These are phyloP conservation scores for Penicillium sp. DNA, from an alignment of 2,329 filamentous ascomycete genomes.

Conservation along the genomic window DNA sequence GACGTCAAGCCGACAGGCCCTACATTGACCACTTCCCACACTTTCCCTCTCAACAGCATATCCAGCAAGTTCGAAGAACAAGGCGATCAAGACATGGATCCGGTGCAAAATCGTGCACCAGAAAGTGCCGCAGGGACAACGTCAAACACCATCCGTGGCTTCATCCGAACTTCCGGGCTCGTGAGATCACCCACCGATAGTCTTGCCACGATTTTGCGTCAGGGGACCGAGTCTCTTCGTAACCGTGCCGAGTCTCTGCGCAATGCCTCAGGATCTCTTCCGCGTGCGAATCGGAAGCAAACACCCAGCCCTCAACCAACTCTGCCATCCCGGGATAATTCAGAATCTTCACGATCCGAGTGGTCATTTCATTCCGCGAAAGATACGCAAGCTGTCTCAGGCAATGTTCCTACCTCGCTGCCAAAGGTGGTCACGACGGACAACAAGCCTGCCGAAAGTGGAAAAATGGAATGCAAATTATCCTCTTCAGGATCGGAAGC, in stretches of 20 bases:
- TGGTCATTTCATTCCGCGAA: slow-evolving; percentile 19
- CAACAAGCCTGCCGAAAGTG: background rate
- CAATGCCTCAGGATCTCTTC: slow-evolving; percentile 15
- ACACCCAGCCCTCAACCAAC: slow-evolving; percentile 14
- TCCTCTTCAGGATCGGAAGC: background rate
- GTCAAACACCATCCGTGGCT: slow-evolving; percentile 33
- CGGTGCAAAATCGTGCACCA: slow-evolving; percentile 3
- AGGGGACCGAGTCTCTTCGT: slow-evolving; percentile 24
- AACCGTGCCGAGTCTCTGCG: slow-evolving; percentile 24
- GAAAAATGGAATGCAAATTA: background rate
- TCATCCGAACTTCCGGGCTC: slow-evolving; percentile 36
- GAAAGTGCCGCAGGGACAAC: slow-evolving; percentile 12
- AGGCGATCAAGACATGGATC: slow-evolving; percentile 6
- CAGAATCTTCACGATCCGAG: slow-evolving; percentile 22
- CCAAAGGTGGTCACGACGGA: background rate
- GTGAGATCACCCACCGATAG: slow-evolving; percentile 29
- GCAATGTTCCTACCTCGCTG: slow-evolving; percentile 4
- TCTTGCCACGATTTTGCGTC: slow-evolving; percentile 20
- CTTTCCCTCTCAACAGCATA: slow-evolving; percentile 13
- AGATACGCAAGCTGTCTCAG: background rate
- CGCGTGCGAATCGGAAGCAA: slow-evolving; percentile 15
- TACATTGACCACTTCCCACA: slow-evolving; percentile 23
- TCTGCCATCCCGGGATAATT: slow-evolving; percentile 21
- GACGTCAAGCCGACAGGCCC: slow-evolving; percentile 24
- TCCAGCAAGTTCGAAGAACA: slow-evolving; percentile 14